Percentiles rank a stretch among this genome's conserved stretches.
Conservation (phyloP, 345 rosid species). For the Gossypium herbaceum region DNA sequence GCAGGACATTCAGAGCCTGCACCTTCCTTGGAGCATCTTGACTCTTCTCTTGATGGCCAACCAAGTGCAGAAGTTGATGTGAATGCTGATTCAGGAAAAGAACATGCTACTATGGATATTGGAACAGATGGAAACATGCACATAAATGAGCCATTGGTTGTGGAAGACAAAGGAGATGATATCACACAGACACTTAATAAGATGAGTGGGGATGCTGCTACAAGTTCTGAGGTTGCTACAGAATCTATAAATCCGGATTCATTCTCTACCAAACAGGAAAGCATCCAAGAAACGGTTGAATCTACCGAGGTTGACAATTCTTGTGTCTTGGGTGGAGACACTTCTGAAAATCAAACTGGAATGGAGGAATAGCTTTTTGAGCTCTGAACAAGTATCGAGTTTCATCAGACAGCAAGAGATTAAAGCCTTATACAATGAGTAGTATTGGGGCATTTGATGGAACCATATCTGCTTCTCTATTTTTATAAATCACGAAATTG, state of each 20-base stretch:
- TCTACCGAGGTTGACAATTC: background rate
- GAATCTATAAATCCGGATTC: conserved; percentile 19
- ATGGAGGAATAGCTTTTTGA: background rate
- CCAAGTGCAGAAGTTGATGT: conserved; percentile 8
- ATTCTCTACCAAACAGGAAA: conserved; percentile 3
- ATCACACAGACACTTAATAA: background rate
- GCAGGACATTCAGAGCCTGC: conserved; percentile 22
- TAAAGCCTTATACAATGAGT: background rate
- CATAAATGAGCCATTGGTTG: conserved; percentile 3
- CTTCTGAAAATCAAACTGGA: conserved; percentile 2
- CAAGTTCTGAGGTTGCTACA: conserved; percentile 8
- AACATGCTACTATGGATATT: conserved; percentile 3
- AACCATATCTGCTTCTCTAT: background rate
- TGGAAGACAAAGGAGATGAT: conserved; percentile 18
- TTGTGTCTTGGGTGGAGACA: background rate
- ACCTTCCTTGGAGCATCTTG: conserved; percentile 19
- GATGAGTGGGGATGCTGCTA: conserved; percentile 11
- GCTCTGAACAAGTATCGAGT: background rate
- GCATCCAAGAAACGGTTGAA: conserved; percentile 16
- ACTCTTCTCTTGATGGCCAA: conserved; percentile 16
- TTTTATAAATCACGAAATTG: background rate
- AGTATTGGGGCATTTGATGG: background rate
- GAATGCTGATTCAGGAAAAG: conserved; percentile 25
- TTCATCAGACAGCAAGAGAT: background rate
- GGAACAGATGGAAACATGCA: conserved; percentile 18